Conservation (phyloP, 2,329 filamentous ascomycete genomes). For the Pseudonectria foliicola region DNA sequence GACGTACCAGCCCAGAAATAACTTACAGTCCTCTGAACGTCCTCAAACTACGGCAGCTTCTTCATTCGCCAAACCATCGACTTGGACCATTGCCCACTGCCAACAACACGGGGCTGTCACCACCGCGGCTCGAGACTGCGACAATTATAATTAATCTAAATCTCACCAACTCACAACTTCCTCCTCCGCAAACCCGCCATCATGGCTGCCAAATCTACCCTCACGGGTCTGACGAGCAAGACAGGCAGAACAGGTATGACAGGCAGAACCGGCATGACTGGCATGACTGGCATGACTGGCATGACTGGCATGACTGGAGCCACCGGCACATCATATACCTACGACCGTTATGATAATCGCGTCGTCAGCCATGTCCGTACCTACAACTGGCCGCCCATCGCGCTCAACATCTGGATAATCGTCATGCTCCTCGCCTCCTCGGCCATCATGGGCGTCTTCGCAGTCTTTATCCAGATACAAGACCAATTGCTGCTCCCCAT, state of each 20-base stretch:
- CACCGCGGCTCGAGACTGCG: too few relatives aligned
- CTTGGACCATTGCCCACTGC: not conserved
- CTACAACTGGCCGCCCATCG: conserved; percentile 63
- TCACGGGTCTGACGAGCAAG: conserved; percentile 24
- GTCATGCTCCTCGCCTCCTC: conserved; percentile 55
- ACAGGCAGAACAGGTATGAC: conserved; percentile 6
- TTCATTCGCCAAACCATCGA: too few relatives aligned
- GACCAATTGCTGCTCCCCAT: conserved; percentile 44
- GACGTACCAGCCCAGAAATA: too few relatives aligned
- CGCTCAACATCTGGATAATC: conserved; percentile 61
- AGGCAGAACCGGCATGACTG: too few relatives aligned
- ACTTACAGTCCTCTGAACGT: too few relatives aligned
- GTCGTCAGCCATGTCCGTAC: conserved; percentile 42
- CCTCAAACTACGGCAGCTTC: too few relatives aligned
- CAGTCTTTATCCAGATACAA: conserved; percentile 53
- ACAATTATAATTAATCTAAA: too few relatives aligned
- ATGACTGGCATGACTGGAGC: not conserved
- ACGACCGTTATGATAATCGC: conserved; percentile 38
- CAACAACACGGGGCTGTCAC: too few relatives aligned
- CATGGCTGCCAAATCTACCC: conserved; percentile 23
- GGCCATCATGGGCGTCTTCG: conserved; percentile 55
- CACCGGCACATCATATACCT: conserved; percentile 35
- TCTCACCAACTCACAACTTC: too few relatives aligned
- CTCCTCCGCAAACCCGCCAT: conserved; percentile 3
- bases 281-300: too few relatives aligned